These are phyloP conservation scores for Aspergillus felis DNA, from an alignment of 2,329 filamentous ascomycete genomes.

Conservation along the genomic window DNA sequence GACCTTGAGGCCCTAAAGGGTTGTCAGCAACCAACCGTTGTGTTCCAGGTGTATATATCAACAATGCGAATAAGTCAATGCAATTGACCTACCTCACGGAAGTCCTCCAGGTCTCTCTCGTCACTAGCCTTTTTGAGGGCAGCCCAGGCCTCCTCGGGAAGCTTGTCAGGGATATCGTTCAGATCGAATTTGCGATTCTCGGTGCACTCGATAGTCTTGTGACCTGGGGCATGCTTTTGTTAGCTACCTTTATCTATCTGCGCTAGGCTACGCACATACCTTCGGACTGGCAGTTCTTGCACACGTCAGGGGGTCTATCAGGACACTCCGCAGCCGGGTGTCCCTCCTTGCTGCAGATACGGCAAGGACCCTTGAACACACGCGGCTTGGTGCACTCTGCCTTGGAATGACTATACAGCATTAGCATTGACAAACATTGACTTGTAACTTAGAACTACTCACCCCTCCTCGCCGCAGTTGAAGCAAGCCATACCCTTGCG, in stretches of 20 bases:
- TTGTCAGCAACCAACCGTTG: constrained; percentile 3
- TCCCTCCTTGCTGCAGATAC: constrained; percentile 44
- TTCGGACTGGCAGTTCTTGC: constrained; percentile 46
- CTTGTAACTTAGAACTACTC: constrained; percentile 1
- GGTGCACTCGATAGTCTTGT: constrained; percentile 43
- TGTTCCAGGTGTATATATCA: neutral
- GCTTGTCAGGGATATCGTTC: constrained; percentile 44
- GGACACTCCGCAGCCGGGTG: constrained; percentile 45
- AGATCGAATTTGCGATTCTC: constrained; percentile 43
- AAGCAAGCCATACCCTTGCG: constrained; percentile 41
- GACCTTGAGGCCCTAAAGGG: constrained; percentile 41
- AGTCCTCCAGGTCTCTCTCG: constrained; percentile 48
- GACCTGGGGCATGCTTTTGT: constrained; percentile 31
- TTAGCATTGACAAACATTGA: neutral
- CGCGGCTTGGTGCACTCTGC: constrained; percentile 44
- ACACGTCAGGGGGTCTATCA: constrained; percentile 39
- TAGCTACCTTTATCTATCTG: neutral
- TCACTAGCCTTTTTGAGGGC: constrained; percentile 47
- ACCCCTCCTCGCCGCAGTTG: constrained; percentile 42
- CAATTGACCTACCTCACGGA: constrained; percentile 39
- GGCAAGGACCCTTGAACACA: constrained; percentile 46
- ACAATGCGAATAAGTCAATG: neutral
- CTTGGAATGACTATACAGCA: constrained; percentile 37
- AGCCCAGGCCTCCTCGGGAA: constrained; percentile 49
- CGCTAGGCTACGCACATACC: constrained; percentile 25